A percentile compares a stretch with the other conserved stretches of the same genome.
Evolutionary conservation across 192 early-diverging fungal genomes (phyloP).

Genomic region (Coemansia sp.): DNA sequence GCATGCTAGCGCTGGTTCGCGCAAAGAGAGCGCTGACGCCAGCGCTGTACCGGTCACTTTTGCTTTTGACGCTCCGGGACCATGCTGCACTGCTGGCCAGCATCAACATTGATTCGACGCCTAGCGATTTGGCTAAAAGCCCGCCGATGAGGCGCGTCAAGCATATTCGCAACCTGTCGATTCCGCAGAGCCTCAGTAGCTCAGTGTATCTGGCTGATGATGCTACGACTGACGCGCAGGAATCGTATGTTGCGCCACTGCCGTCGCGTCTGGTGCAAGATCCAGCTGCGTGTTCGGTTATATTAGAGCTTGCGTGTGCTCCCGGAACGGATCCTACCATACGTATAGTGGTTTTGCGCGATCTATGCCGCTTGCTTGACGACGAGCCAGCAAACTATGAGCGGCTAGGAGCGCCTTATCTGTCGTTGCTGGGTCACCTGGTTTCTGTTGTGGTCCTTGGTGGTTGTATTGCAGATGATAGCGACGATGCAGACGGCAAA

Average conservation of each 20-base stretch:
- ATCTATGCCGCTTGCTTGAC: constrained; percentile 16
- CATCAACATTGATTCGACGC: constrained; percentile 23
- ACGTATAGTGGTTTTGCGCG: constrained; percentile 13
- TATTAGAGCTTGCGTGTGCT: constrained; percentile 29
- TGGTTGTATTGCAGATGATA: constrained; percentile 18
- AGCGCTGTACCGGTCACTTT: constrained; percentile 29
- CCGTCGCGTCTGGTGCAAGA: constrained; percentile 27
- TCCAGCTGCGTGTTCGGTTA: constrained; percentile 13
- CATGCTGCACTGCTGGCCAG: constrained; percentile 38
- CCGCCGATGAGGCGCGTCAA: not conserved
- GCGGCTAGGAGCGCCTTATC: not conserved
- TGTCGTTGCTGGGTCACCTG: constrained; percentile 17
- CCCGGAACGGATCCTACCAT: constrained; percentile 22
- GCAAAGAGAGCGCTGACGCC: constrained; percentile 35
- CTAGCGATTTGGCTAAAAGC: not conserved
- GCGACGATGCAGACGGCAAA: not conserved
- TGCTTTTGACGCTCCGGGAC: constrained; percentile 25
- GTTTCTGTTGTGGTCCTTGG: constrained; percentile 13
- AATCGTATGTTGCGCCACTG: constrained; percentile 25
- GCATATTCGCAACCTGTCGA: constrained; percentile 32
- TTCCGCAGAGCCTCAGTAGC: not conserved
- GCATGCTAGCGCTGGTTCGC: constrained; percentile 30
- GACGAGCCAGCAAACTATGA: constrained; percentile 41
- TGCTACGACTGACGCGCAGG: not conserved
- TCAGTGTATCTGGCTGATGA: constrained; percentile 8